Evolutionary conservation across 2,329 filamentous ascomycete genomes (phyloP).

Genomic region (Metarhizium robertsii): DNA sequence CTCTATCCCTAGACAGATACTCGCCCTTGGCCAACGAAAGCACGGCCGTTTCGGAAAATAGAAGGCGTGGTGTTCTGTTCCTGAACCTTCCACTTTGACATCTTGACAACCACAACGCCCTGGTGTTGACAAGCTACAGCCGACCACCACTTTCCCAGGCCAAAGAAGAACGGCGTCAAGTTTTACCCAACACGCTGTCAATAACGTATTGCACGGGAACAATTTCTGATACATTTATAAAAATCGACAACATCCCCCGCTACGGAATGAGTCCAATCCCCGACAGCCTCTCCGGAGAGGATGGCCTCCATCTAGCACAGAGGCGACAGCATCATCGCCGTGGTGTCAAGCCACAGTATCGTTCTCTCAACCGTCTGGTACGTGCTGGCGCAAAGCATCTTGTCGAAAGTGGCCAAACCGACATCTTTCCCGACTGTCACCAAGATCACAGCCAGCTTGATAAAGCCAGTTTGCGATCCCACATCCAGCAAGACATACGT

Average conservation of each 20-base stretch:
- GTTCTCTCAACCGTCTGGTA: conserved; percentile 15
- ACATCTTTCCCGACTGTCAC: conserved; percentile 4
- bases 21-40: not conserved
- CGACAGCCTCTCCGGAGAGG: not conserved
- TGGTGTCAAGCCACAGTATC: conserved; percentile 3
- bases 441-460: conserved; percentile 12
- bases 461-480: conserved; percentile 8
- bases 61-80: not conserved
- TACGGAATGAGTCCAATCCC: not conserved
- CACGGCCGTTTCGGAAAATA: not conserved
- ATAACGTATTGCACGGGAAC: not conserved
- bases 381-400: conserved; percentile 23
- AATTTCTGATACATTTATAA: not conserved
- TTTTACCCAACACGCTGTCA: not conserved
- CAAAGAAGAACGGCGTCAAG: not conserved
- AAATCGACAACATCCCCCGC: not conserved
- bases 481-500: conserved; percentile 7
- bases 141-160: not conserved
- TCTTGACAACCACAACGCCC: too few relatives aligned
- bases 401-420: conserved; percentile 10
- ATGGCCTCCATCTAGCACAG: not conserved
- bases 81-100: not conserved
- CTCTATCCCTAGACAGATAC: not conserved
- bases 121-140: not conserved
- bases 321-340: conserved; percentile 1